Percentiles rank a stretch among this genome's conserved stretches.
These are phyloP conservation scores for Cyberlindnera veronae DNA, from an alignment of 805 yeast species.

Conservation along the genomic window DNA sequence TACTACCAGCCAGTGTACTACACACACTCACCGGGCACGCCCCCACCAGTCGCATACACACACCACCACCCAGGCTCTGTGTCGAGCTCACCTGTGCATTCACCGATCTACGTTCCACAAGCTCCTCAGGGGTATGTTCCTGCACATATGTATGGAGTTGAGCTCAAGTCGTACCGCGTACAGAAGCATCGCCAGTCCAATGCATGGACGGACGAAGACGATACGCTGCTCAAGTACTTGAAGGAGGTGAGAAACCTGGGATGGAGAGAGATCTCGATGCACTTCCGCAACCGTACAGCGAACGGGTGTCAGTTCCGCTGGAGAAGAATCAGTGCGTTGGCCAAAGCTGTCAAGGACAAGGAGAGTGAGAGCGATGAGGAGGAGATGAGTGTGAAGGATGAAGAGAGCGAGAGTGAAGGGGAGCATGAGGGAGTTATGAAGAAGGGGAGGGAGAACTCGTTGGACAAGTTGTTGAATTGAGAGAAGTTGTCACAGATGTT, in stretches of 20 bases:
- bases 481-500: too few relatives aligned
- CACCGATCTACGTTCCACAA: slow-evolving; percentile 8
- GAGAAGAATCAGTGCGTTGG: slow-evolving; percentile 43
- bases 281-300: slow-evolving; percentile 66
- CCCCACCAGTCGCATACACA: too few relatives aligned
- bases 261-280: slow-evolving; percentile 71
- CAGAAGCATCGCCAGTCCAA: slow-evolving; percentile 25
- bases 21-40: slow-evolving; percentile 5
- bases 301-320: slow-evolving; percentile 77
- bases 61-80: slow-evolving; percentile 1
- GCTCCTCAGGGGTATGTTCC: too few relatives aligned
- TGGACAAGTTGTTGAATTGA: too few relatives aligned
- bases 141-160: too few relatives aligned
- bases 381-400: slow-evolving; percentile 1
- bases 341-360: slow-evolving; percentile 8
- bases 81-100: slow-evolving; percentile 2
- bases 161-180: slow-evolving; percentile 8
- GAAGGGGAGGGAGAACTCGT: too few relatives aligned
- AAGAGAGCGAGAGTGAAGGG: too few relatives aligned
- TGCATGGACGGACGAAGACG: slow-evolving; percentile 68
- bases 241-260: slow-evolving; percentile 69
- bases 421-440: too few relatives aligned
- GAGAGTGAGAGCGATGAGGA: slow-evolving; percentile 2
- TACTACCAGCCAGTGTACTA: slow-evolving; percentile 12
- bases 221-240: slow-evolving; percentile 51